These are phyloP conservation scores for Penicillium malachiteum DNA, from an alignment of 495 filamentous ascomycete species.

Conservation along the genomic window DNA sequence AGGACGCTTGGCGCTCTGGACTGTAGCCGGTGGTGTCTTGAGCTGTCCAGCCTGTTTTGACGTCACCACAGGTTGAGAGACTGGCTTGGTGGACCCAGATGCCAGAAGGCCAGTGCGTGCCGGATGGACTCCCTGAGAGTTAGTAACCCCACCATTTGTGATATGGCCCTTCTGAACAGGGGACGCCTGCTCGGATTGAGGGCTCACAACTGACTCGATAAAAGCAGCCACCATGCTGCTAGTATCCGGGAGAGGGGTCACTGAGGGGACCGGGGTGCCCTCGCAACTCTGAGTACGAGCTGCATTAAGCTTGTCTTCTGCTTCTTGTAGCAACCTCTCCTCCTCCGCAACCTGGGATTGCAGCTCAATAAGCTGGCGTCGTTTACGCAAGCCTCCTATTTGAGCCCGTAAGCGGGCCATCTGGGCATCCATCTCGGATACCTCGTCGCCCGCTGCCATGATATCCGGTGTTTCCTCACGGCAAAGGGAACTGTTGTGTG, in stretches of 20 bases:
- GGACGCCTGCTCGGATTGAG: not conserved
- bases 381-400: not conserved
- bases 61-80: too few species aligned
- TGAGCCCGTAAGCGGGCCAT: not conserved
- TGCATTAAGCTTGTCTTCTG: not conserved
- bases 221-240: not conserved
- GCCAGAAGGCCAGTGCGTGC: too few species aligned
- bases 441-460: not conserved
- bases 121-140: too few species aligned
- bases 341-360: not conserved
- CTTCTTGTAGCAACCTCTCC: slow-evolving; percentile 1
- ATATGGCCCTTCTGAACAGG: not conserved
- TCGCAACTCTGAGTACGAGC: not conserved
- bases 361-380: not conserved
- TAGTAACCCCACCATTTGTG: not conserved
- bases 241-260: not conserved
- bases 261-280: too few species aligned
- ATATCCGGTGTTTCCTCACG: not conserved
- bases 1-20: not conserved
- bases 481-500: not conserved
- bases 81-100: too few species aligned
- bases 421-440: slow-evolving; percentile 1
- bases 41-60: too few species aligned
- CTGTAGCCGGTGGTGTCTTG: too few species aligned
- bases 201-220: not conserved